Percentiles rank a stretch among this genome's conserved stretches.
Evolutionary conservation across 176 grass and related monocot species (phyloP).

Genomic region (Carex cristatella): DNA sequence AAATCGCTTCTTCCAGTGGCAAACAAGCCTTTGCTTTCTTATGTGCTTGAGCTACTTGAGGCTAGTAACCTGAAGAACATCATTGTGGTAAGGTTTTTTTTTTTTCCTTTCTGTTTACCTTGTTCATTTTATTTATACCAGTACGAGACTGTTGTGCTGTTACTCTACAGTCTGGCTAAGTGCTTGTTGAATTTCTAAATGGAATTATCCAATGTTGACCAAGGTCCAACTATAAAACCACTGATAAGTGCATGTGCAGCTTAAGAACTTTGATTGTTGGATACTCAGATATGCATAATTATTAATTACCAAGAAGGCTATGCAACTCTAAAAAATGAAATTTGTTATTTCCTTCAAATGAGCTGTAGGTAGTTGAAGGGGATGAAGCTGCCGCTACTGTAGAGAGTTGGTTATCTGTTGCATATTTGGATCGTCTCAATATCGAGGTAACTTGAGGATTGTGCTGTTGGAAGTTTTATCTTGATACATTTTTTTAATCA

Average conservation of each 20-base stretch:
- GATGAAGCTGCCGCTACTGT: slow-evolving; percentile 57
- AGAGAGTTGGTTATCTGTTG: slow-evolving; percentile 65
- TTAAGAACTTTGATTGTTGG: background rate
- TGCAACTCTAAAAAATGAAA: background rate
- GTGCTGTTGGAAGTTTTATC: background rate
- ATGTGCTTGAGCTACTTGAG: slow-evolving; percentile 86
- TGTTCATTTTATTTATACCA: background rate
- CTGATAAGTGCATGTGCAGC: background rate
- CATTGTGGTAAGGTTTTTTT: slow-evolving; percentile 56
- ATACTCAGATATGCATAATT: background rate
- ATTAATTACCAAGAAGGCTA: background rate
- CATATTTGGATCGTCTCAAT: slow-evolving; percentile 63
- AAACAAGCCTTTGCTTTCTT: slow-evolving; percentile 80
- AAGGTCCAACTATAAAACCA: background rate
- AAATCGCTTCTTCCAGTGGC: slow-evolving; percentile 90
- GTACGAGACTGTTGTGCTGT: background rate
- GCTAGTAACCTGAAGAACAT: slow-evolving; percentile 81
- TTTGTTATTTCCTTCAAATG: background rate
- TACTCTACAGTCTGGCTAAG: background rate
- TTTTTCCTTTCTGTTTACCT: background rate
- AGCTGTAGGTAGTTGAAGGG: slow-evolving; percentile 77
- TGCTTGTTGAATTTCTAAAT: background rate
- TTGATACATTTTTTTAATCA: background rate
- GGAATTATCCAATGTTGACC: background rate
- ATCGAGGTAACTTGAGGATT: slow-evolving; percentile 57